A percentile compares a stretch with the other conserved stretches of the same genome.
These are phyloP conservation scores for Sequoiadendron giganteum DNA, from an alignment of 75 land plant species.

Conservation along the genomic window DNA sequence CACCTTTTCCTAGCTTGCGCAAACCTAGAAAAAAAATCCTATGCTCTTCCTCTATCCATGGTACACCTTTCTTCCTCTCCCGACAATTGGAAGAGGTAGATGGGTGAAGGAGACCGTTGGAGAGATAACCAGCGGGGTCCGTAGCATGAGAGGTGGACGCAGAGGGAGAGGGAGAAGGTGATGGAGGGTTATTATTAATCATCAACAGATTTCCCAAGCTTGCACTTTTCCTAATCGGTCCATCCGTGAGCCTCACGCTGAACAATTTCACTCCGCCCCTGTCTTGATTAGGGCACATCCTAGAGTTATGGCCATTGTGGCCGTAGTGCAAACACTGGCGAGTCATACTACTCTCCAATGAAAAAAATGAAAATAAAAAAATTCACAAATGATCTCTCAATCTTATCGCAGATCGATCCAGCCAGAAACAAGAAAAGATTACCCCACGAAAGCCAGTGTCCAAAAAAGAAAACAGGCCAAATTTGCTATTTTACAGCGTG, in stretches of 20 bases:
- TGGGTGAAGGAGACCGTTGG: slow-evolving; percentile 70
- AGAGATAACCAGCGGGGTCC: slow-evolving; percentile 52
- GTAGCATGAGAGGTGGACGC: slow-evolving; percentile 5
- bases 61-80: slow-evolving; percentile 80
- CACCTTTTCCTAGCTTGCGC: slow-evolving; percentile 64
- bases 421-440: not conserved
- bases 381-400: too few species aligned
- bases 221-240: slow-evolving; percentile 65
- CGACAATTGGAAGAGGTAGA: slow-evolving; percentile 57
- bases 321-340: slow-evolving; percentile 77
- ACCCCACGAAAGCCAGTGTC: not conserved
- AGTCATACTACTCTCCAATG: slow-evolving; percentile 44
- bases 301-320: slow-evolving; percentile 68
- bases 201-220: slow-evolving; percentile 60
- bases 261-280: slow-evolving; percentile 55
- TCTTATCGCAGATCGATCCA: too few species aligned
- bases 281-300: slow-evolving; percentile 50
- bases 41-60: slow-evolving; percentile 73
- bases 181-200: not conserved
- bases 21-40: slow-evolving; percentile 53
- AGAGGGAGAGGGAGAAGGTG: slow-evolving; percentile 19
- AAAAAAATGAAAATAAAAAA: too few species aligned
- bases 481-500: not conserved
- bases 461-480: not conserved
- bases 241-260: slow-evolving; percentile 65